Conservation (phyloP, 2,329 filamentous ascomycete species). For the Eurotiales sp. region DNA sequence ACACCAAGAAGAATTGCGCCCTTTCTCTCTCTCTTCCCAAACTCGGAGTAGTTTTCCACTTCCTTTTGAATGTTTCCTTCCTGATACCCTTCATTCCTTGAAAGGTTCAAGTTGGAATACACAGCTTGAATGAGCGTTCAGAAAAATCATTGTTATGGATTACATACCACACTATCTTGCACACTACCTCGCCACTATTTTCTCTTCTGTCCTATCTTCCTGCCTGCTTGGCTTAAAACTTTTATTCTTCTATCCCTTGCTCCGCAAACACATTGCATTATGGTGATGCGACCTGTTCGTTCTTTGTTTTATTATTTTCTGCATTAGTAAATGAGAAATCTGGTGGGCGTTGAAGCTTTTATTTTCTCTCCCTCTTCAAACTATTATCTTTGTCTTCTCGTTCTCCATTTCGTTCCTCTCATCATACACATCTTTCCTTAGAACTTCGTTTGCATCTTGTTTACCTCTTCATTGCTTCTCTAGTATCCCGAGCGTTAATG, state of each 20-base stretch:
- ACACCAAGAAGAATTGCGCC: not conserved
- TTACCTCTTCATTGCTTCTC: not conserved
- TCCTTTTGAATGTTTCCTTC: not conserved
- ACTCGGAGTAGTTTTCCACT: slow-evolving; percentile 2
- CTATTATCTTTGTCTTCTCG: not conserved
- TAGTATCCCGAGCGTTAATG: not conserved
- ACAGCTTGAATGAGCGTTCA: slow-evolving; percentile 1
- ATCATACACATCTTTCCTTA: not conserved
- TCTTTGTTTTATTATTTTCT: not conserved
- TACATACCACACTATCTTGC: not conserved
- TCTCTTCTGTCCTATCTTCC: not conserved
- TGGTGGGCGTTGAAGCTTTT: slow-evolving; percentile 4
- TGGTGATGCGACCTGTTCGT: not conserved
- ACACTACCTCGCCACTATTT: not conserved
- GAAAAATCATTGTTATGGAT: not conserved
- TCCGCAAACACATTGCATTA: slow-evolving; percentile 5
- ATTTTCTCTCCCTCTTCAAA: not conserved
- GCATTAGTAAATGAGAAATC: slow-evolving; percentile 8
- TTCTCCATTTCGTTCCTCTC: not conserved
- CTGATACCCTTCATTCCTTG: slow-evolving; percentile 11
- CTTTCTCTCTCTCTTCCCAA: not conserved
- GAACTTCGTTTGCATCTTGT: not conserved
- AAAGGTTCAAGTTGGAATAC: not conserved
- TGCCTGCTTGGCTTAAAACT: no score
- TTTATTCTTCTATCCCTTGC: no score